Evolutionary conservation across 495 filamentous ascomycete genomes (phyloP).

Genomic region (Penicillium desertorum): DNA sequence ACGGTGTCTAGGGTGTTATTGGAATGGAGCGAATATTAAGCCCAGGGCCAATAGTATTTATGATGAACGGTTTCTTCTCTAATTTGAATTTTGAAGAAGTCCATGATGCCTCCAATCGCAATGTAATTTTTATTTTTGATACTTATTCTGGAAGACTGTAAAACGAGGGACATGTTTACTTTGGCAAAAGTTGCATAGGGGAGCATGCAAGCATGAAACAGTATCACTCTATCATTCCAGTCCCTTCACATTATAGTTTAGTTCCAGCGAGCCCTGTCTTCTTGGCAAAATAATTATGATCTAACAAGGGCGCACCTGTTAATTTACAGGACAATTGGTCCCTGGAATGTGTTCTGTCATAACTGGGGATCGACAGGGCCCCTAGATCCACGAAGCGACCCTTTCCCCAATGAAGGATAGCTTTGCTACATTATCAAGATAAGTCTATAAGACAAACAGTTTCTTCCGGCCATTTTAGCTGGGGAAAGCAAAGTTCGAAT

Average conservation of each 20-base stretch:
- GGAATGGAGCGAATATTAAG: not conserved
- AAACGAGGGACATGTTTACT: not conserved
- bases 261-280: not conserved
- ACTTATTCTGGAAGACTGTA: not conserved
- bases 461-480: not conserved
- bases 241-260: not conserved
- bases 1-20: constrained; percentile 31
- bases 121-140: not conserved
- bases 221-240: constrained; percentile 17
- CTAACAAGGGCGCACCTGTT: not conserved
- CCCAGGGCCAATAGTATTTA: not conserved
- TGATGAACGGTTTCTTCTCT: not conserved
- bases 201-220: constrained; percentile 6
- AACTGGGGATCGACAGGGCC: constrained; percentile 13
- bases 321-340: constrained; percentile 2
- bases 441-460: not conserved
- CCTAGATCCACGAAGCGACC: constrained; percentile 19
- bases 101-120: not conserved
- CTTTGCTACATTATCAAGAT: not conserved
- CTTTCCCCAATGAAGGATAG: not conserved
- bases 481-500: not conserved
- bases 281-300: constrained; percentile 24
- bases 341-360: constrained; percentile 24
- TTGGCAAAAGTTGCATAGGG: not conserved
- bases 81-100: not conserved